Percentiles rank a stretch among this genome's conserved stretches.
phyloP scores from a whole-genome alignment of 257 asterid species.

The Gentiana dahurica region DNA sequence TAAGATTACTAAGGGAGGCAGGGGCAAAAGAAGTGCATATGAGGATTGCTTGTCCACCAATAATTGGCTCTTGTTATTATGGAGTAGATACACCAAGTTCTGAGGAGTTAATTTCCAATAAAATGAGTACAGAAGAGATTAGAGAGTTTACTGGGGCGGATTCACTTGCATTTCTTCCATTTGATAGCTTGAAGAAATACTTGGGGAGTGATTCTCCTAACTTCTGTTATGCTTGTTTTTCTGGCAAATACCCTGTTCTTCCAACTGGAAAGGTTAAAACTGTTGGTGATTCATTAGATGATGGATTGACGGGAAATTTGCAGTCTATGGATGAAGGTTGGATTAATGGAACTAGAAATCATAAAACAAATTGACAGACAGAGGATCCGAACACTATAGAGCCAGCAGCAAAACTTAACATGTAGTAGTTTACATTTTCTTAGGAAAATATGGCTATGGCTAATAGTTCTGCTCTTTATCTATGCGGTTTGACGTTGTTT shows the following conservation, averaged over 20 bases:
- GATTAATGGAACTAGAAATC: slow-evolving; percentile 23
- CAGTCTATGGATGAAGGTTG: slow-evolving; percentile 57
- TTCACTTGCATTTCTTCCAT: slow-evolving; percentile 64
- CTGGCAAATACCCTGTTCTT: slow-evolving; percentile 52
- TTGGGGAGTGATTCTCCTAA: slow-evolving; percentile 30
- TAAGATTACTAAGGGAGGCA: slow-evolving; percentile 53
- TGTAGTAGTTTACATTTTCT: too few species aligned
- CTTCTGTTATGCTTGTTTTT: slow-evolving; percentile 59
- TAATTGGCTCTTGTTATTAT: slow-evolving; percentile 57
- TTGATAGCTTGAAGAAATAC: slow-evolving; percentile 40
- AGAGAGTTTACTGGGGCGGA: slow-evolving; percentile 69
- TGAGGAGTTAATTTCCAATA: slow-evolving; percentile 65
- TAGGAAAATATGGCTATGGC: too few species aligned
- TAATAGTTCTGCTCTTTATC: too few species aligned
- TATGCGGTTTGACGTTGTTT: too few species aligned
- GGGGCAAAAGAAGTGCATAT: slow-evolving; percentile 78
- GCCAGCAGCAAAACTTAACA: not conserved
- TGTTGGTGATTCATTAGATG: slow-evolving; percentile 71
- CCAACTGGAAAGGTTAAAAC: slow-evolving; percentile 71
- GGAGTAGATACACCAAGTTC: slow-evolving; percentile 71
- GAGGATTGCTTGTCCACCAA: slow-evolving; percentile 92
- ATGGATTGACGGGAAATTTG: slow-evolving; percentile 63
- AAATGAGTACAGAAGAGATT: slow-evolving; percentile 66
- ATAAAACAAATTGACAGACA: slow-evolving; percentile 6
- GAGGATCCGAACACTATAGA: slow-evolving; percentile 2